Evolutionary conservation across 2,329 filamentous ascomycete species (phyloP).

Genomic region (Cladosporium sp.): DNA sequence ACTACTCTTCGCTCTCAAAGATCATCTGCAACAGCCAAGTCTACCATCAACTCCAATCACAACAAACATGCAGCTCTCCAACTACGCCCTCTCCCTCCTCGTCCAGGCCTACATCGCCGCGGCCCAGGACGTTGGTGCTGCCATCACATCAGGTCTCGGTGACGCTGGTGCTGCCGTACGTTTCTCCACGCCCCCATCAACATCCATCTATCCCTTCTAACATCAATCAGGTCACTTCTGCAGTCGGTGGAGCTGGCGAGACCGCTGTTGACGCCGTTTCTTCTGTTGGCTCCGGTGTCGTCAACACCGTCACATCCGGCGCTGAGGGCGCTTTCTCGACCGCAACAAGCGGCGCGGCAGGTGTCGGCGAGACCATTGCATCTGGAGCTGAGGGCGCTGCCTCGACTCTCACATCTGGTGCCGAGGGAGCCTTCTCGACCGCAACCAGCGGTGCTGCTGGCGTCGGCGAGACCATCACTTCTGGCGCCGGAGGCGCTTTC

Average conservation of each 20-base stretch:
- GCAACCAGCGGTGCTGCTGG: constrained; percentile 23
- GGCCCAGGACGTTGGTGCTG: constrained; percentile 21
- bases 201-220: background rate
- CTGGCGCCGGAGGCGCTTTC: background rate
- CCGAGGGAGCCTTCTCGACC: constrained; percentile 3
- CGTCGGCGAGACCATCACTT: background rate
- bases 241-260: constrained; percentile 7
- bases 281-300: background rate
- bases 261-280: background rate
- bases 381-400: constrained; percentile 13
- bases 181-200: background rate
- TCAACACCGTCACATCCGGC: constrained; percentile 6
- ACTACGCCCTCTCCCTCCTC: constrained; percentile 25
- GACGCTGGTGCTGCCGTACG: constrained; percentile 10
- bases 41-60: background rate
- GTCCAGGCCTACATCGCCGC: constrained; percentile 24
- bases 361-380: constrained; percentile 8
- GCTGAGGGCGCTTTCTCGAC: constrained; percentile 5
- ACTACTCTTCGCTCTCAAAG: background rate
- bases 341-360: constrained; percentile 1
- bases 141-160: constrained; percentile 7
- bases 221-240: constrained; percentile 6
- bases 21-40: background rate
- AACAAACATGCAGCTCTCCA: constrained; percentile 27
- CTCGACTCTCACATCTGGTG: constrained; percentile 12